Base-by-base conservation (phyloP, 2,329 filamentous ascomycete species). In the Fusarium begoniae region DNA sequence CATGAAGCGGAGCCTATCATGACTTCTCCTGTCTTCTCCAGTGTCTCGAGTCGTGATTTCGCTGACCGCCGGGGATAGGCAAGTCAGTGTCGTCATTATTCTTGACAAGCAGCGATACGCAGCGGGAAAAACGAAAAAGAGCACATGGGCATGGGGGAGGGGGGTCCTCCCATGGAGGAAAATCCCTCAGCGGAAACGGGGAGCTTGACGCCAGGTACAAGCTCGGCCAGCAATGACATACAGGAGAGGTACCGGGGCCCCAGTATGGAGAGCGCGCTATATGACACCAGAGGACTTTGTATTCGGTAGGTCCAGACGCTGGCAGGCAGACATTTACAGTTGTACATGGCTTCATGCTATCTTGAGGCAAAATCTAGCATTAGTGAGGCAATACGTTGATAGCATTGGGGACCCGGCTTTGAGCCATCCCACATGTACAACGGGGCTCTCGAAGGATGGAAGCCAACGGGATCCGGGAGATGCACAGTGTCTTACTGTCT, bases 141-240 rank as follows among this genome's bases (percentile, higher is more conserved):
- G 59, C 64, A 63, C 68, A 78, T 75, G 76, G 74, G 60, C 59
- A 55, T 69, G 69, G 63, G 65, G 65, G 64, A 62, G 56, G 62
- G 66, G 63, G 63, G 72, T 50, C 61, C 63, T 63, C 65, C 67
- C 62, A 72, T 71, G 66, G 66, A 58, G 58, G 77, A 79, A 79
- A 79, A 79, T 79, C 77, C 77, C 77, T 79, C 77, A 79, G 72
- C 71, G 57, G 35, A 60, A 73, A 61, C 50, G 76, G 71, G 73
- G 69, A 68, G 58, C 58, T 68, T 32, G 32, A 63, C 66, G 56
- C 70, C 76, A 62, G 66, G 75, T 75, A 72, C 71, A 63, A 77
- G 50, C 71, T 43, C 45, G 56, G 57, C 57, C 60, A 77, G 66
- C 54, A 75, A 74, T 72, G 73, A 75, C 76, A 73, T 76, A 77